phyloP scores from a whole-genome alignment of 805 yeast genomes.

The Yarrowia phangngaensis region DNA sequence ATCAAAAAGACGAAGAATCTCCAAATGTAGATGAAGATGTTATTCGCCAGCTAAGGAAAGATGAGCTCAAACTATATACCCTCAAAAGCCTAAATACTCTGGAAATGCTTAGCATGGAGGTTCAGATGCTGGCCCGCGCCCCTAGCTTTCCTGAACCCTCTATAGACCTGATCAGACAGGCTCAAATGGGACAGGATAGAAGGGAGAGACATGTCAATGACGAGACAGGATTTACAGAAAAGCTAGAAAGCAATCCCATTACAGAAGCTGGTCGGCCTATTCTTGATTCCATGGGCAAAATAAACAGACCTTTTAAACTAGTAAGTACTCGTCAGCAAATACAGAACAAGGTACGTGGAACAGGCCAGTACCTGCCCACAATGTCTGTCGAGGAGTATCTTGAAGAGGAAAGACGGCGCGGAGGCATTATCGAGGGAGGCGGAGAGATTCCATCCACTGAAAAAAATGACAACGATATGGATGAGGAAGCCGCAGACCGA shows the following conservation, averaged over 20 bases:
- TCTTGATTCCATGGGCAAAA: slow-evolving; percentile 68
- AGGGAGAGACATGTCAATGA: slow-evolving; percentile 18
- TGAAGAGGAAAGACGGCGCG: slow-evolving; percentile 78
- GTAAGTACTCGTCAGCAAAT: slow-evolving; percentile 52
- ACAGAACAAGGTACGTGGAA: slow-evolving; percentile 69
- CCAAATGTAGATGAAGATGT: slow-evolving; percentile 58
- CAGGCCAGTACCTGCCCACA: slow-evolving; percentile 89
- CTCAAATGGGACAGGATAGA: slow-evolving; percentile 3
- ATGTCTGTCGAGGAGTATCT: slow-evolving; percentile 91
- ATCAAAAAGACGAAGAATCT: slow-evolving; percentile 2
- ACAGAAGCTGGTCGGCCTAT: slow-evolving; percentile 43
- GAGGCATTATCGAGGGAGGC: slow-evolving; percentile 56
- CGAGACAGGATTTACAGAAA: slow-evolving; percentile 56
- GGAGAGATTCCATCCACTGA: slow-evolving; percentile 42
- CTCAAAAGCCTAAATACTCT: slow-evolving; percentile 53
- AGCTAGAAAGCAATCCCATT: slow-evolving; percentile 45
- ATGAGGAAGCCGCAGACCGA: slow-evolving; percentile 56
- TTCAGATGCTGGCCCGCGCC: slow-evolving; percentile 53
- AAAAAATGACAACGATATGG: slow-evolving; percentile 48
- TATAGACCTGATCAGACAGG: slow-evolving; percentile 28
- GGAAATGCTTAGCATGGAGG: slow-evolving; percentile 61
- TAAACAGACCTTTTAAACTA: slow-evolving; percentile 78
- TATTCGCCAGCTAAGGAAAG: slow-evolving; percentile 52
- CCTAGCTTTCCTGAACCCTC: slow-evolving; percentile 30
- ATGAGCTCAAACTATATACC: slow-evolving; percentile 52